Evolutionary conservation across 2,329 filamentous ascomycete species (phyloP), one percentile per base, ranked within the genome.

Genomic region (Onygenales sp.): DNA sequence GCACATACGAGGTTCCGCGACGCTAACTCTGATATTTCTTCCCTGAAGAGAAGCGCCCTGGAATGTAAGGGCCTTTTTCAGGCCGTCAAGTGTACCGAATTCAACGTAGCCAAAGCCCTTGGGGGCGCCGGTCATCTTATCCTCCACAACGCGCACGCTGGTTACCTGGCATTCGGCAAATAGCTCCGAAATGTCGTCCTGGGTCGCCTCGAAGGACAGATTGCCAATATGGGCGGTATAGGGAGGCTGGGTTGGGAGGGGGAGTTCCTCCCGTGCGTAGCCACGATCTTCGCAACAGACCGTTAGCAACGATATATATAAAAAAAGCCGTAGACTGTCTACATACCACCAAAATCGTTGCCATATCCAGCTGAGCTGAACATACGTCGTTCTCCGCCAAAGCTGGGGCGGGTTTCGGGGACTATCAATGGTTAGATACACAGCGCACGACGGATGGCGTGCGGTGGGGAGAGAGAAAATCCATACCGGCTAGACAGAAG

Each of bases 91-190:
- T 50, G 83, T 85, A 60, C 79, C 83, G 65, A 98, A 98, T 71
- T 98, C 93, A 60, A 95, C 92, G 70, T 98, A 98, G 57, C 92
- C 93, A 65, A 98, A 98, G 48, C 93, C 93, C 78, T 98, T 98
- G 60, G 93, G 93, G 66, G 91, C 90, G 71, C 86, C 84, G 67
- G 93, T 87, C 70, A 95, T 80, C 67, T 92, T 93, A 73, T 98
- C 94, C 76, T 96, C 92, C 59, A 98, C 95, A 64, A 98, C 90
- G 65, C 93, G 88, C 60, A 98, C 89, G 68, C 84, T 96, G 60
- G 87, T 87, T 62, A 96, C 85, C 59, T 89, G 81, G 70, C 92
- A 96, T 53, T 80, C 88, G 51, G 78, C 75, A 67, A 98, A 95
- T 67, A 97, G 93, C 51, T 90, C 87, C 62, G 80, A 84, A 58